Base-by-base conservation (phyloP, 1,139 yeast species). In the Debaryomycetaceae sp. region DNA sequence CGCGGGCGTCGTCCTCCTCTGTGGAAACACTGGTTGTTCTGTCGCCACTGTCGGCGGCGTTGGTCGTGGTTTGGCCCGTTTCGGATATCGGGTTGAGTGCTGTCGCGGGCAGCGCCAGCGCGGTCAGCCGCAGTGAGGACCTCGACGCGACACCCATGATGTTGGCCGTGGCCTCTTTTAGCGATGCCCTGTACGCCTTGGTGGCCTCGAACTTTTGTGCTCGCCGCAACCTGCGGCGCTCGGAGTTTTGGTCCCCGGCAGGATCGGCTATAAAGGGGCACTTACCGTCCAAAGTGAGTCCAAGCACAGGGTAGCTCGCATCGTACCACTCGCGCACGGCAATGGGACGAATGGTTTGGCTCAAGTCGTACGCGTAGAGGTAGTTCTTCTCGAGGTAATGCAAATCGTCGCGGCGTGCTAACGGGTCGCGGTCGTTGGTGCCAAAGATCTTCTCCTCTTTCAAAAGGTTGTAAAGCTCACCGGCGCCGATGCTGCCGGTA, bases 381-480 rank as follows among this genome's bases (percentile, higher is more conserved):
- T 80, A 88, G 37, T 65, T 61, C 32, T 59, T 59, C 33, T 78
- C 78, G 54, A 93, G 84, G 52, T 85, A 84, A 49, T 82, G 79
- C 46, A 83, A 73, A 52, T 89, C 96, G 43, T 85, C 95, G 34
- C 95, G 69, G 42, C 71, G 78, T 4, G 94, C 89, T 42, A 69
- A 73, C 13, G 95, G 93, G 53, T 89, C 96, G 43, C 95, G 71
- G 55, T 91, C 97, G 22, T 83, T 75, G 1, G 95, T 83, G 7
- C 96, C 96, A 51, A 78, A 77, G 15, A 85, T 62, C 48, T 85
- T 84, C 51, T 93, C 98, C 49, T 85, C 89, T 40, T 78, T 78
- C 43, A 89, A 70, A 42, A 91, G 65, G 35, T 79, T 75, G 27
- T 82, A 78, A 36, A 91, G 66, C 35, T 64, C 66, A 18, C 54